Evolutionary conservation across 805 yeast species (phyloP).

Genomic region (Cyberlindnera nakhonratchasimensis): DNA sequence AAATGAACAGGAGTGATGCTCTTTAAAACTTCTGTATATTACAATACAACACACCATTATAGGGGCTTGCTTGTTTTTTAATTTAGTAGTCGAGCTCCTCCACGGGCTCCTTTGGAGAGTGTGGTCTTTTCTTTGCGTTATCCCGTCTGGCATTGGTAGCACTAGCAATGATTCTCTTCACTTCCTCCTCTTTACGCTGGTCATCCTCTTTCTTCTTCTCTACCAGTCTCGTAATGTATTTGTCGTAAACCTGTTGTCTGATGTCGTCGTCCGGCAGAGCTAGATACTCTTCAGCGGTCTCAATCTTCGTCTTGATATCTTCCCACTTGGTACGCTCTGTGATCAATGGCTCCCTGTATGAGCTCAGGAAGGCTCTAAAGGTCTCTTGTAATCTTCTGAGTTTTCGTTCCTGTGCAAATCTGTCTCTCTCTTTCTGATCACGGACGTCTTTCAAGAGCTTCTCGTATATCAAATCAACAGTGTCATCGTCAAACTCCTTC

Average conservation of each 20-base stretch:
- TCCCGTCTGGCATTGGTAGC: conserved; percentile 18
- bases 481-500: conserved; percentile 27
- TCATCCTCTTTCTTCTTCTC: conserved; percentile 27
- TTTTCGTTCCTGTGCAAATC: conserved; percentile 18
- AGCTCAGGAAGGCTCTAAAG: conserved; percentile 26
- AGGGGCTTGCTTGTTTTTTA: too few species aligned
- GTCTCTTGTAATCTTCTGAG: conserved; percentile 24
- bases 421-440: conserved; percentile 24
- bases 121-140: conserved; percentile 18
- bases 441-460: conserved; percentile 27
- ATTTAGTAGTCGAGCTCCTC: conserved; percentile 31
- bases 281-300: conserved; percentile 31
- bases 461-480: conserved; percentile 29
- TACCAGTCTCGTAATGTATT: conserved; percentile 28
- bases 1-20: conserved; percentile 38
- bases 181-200: conserved; percentile 18
- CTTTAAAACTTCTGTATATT: background rate
- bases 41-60: background rate
- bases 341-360: conserved; percentile 24
- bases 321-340: conserved; percentile 36
- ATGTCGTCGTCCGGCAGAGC: conserved; percentile 34
- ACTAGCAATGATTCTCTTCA: conserved; percentile 21
- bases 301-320: conserved; percentile 30
- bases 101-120: conserved; percentile 26
- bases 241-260: conserved; percentile 33